Conservation (phyloP, 2,329 filamentous ascomycete species). For the Fusarium haematococcum region DNA sequence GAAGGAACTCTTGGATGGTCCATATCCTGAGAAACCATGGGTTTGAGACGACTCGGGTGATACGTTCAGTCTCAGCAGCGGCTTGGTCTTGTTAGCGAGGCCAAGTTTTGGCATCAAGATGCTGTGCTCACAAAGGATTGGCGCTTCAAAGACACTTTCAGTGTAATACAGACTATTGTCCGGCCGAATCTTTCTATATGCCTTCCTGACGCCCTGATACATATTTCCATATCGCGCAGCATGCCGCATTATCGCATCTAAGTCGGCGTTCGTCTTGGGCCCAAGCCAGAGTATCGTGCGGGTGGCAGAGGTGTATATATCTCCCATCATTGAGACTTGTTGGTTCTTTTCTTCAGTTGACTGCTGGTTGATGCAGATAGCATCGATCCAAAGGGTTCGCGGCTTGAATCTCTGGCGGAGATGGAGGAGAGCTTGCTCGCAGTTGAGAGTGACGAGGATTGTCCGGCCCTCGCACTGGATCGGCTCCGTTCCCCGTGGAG, state of each 20-base stretch:
- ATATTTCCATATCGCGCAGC: neutral
- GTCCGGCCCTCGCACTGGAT: neutral
- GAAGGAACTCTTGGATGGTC: neutral
- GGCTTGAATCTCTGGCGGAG: neutral
- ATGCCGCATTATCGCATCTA: neutral
- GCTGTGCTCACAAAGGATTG: neutral
- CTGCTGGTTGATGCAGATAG: neutral
- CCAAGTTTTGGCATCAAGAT: neutral
- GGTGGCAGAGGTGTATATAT: neutral
- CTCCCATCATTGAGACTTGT: neutral
- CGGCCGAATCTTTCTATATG: neutral
- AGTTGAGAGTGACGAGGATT: neutral
- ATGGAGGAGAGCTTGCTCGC: neutral
- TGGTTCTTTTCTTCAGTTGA: neutral
- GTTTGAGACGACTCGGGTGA: neutral
- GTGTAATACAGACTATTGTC: neutral
- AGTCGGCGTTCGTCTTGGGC: neutral
- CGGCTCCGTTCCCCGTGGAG: neutral
- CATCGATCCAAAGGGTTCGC: neutral
- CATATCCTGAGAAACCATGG: neutral
- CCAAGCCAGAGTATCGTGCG: neutral
- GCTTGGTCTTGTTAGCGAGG: neutral
- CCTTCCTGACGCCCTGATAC: neutral
- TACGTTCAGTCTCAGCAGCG: neutral
- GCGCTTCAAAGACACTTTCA: neutral